phyloP scores from a whole-genome alignment of 306 rosid genomes.

The Carpinus fangiana region DNA sequence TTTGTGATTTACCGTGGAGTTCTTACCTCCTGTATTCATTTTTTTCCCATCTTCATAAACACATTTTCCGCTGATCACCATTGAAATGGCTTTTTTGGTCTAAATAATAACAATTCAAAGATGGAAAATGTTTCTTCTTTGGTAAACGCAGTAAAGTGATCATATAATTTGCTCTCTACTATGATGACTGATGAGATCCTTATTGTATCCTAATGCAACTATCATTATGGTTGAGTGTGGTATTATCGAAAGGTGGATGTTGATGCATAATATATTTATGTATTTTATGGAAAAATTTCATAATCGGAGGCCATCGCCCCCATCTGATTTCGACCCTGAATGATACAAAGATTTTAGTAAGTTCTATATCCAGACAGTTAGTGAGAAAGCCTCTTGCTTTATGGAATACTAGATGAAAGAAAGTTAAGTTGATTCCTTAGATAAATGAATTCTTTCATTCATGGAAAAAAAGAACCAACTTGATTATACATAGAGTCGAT shows the following conservation, averaged over 20 bases:
- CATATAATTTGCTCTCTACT: background rate
- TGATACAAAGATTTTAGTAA: too few relatives aligned
- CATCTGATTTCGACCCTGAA: background rate
- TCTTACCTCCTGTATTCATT: background rate
- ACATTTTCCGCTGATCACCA: background rate
- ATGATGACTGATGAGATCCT: background rate
- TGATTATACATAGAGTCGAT: background rate
- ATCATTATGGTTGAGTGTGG: background rate
- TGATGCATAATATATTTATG: too few relatives aligned
- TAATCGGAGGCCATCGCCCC: too few relatives aligned
- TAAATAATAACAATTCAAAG: background rate
- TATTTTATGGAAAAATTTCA: too few relatives aligned
- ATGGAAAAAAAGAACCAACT: background rate
- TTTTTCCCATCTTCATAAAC: background rate
- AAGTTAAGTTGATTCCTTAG: background rate
- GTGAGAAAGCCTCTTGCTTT: too few relatives aligned
- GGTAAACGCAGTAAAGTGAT: background rate
- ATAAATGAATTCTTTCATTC: background rate
- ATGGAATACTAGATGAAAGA: background rate
- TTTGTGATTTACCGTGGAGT: conserved; percentile 17
- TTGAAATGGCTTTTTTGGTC: background rate
- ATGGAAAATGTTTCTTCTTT: background rate
- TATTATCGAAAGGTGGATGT: background rate
- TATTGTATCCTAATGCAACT: background rate
- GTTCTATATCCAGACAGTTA: too few relatives aligned